These are phyloP conservation scores for Petunia secreta DNA, from an alignment of 257 asterid genomes.

Conservation along the genomic window DNA sequence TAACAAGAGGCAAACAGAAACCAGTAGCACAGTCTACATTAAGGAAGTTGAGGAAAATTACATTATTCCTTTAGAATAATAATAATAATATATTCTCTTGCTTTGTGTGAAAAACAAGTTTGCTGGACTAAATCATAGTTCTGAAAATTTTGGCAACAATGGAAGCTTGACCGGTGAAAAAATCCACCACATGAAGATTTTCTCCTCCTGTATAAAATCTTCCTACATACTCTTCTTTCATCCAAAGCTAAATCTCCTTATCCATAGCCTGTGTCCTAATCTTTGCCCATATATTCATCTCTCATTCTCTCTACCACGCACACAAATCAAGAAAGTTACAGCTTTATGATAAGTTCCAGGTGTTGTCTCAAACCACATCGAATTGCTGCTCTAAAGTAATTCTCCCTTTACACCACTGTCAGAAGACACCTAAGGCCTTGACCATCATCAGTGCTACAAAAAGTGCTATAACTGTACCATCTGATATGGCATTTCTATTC, in stretches of 20 bases:
- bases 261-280: background rate
- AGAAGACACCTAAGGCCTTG: too few relatives aligned
- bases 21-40: background rate
- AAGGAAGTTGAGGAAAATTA: conserved; percentile 2
- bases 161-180: background rate
- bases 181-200: conserved; percentile 2
- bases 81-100: background rate
- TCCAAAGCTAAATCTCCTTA: background rate
- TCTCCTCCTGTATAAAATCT: background rate
- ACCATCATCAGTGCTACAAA: too few relatives aligned
- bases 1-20: conserved; percentile 11
- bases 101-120: background rate
- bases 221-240: conserved; percentile 4
- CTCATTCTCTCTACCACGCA: background rate
- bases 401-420: too few relatives aligned
- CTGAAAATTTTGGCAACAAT: background rate
- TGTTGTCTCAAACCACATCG: background rate
- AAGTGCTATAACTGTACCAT: too few relatives aligned
- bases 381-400: background rate
- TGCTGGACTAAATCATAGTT: background rate
- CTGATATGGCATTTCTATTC: too few relatives aligned
- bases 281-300: background rate
- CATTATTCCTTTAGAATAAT: conserved; percentile 8
- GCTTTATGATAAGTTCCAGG: background rate
- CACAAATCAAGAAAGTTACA: background rate